Evolutionary conservation across 1,284 basidiomycete species (phyloP).

Genomic region (Mycena sp.): DNA sequence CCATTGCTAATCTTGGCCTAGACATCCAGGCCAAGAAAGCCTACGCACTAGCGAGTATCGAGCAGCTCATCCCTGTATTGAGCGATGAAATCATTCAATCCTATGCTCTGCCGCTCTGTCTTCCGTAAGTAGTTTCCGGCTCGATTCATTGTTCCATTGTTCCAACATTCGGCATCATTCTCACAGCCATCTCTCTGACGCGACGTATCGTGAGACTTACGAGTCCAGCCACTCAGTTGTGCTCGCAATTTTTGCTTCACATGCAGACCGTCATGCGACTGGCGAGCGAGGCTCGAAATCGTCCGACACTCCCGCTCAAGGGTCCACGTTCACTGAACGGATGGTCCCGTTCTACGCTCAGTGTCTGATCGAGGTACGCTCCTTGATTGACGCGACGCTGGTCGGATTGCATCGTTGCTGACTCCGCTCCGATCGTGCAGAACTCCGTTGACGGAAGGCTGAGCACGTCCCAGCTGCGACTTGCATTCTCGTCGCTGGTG

Average conservation of each 20-base stretch:
- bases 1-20: not conserved
- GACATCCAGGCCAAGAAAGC: slow-evolving; percentile 60
- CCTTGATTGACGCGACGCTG: not conserved
- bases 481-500: slow-evolving; percentile 74
- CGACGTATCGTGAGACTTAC: slow-evolving; percentile 71
- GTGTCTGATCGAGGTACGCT: slow-evolving; percentile 70
- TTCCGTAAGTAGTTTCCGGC: slow-evolving; percentile 52
- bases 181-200: slow-evolving; percentile 61
- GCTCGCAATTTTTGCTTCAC: slow-evolving; percentile 70
- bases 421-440: slow-evolving; percentile 45
- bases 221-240: slow-evolving; percentile 82
- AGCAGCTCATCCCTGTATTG: slow-evolving; percentile 73
- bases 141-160: no score
- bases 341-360: slow-evolving; percentile 74
- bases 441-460: slow-evolving; percentile 70
- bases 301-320: slow-evolving; percentile 11
- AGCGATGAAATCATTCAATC: slow-evolving; percentile 56
- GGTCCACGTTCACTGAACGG: slow-evolving; percentile 49
- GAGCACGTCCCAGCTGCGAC: slow-evolving; percentile 65
- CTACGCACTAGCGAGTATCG: slow-evolving; percentile 70
- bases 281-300: slow-evolving; percentile 21
- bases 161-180: not conserved
- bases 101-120: slow-evolving; percentile 64
- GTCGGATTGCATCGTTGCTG: not conserved
- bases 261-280: slow-evolving; percentile 51